Base-by-base conservation (phyloP, 2,329 filamentous ascomycete genomes). In the Truncatella angustata region DNA sequence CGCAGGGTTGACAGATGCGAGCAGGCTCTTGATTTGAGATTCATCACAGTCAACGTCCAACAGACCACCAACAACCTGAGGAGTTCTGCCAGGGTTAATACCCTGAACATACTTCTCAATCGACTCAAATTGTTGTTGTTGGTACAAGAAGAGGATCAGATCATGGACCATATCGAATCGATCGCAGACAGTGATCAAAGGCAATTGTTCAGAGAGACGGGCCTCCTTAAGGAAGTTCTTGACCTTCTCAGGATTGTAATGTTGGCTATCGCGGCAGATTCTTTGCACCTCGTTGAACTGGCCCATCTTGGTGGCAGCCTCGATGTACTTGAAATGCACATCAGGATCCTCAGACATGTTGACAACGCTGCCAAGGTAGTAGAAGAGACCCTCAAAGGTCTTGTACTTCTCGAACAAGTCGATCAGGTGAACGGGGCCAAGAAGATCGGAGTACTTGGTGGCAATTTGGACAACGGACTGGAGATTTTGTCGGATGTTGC, bases 171-270 rank as follows among this genome's bases (percentile, higher is more conserved):
- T 96, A 77, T 97, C 96, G 82, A 95, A 97, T n/a, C 93, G 90
- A 68, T 99, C 94, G 74, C 95, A 99, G 54, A 99, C 91, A 62
- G 97, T 97, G 73, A 99, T 99, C 50, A 99, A 78, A 39, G 94
- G 94, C 39, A 99, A 81, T 74, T 97, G 93, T 71, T 99, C 94
- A 2, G 87, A 86, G 40, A 99, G 79, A 60, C 87, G 88, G 50
- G 94, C 93, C 70, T 99, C 95, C 77, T 99, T 99, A 56, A 99
- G 78, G 83, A 97, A 99, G 77, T 99, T 99, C 81, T 97, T 97
- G 53, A 97, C 91, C 79, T 96, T 96, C 72, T 97, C 91, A 0
- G 91, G 82, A 70, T 97, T 93, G 74, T 91, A 93, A 66, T 82
- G 81, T 69, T 88, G 91, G 79, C 88, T 95, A 70, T 99, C 94